phyloP scores from a whole-genome alignment of 345 rosid genomes.

The Eutrema japonicum region DNA sequence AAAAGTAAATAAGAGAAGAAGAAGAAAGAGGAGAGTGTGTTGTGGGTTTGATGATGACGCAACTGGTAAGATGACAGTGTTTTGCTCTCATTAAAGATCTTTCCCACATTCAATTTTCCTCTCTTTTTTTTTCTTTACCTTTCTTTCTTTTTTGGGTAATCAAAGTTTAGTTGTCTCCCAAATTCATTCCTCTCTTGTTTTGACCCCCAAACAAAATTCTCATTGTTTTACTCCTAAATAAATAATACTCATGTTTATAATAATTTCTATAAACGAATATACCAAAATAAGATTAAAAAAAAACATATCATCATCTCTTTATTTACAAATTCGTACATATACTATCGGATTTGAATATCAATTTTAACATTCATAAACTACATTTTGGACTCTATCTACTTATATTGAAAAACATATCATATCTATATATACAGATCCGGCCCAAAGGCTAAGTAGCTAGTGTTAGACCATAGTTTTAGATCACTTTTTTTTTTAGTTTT shows the following conservation, averaged over 20 bases:
- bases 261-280: too few species aligned
- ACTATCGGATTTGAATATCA: too few species aligned
- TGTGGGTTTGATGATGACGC: slow-evolving; percentile 48
- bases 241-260: neutral
- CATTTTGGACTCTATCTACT: too few species aligned
- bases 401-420: too few species aligned
- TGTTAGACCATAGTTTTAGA: too few species aligned
- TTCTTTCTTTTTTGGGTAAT: slow-evolving; percentile 33
- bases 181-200: slow-evolving; percentile 4
- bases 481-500: too few species aligned
- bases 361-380: too few species aligned
- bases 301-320: too few species aligned
- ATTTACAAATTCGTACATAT: too few species aligned
- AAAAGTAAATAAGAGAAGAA: slow-evolving; percentile 21
- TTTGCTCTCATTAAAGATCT: slow-evolving; percentile 54
- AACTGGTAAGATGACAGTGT: slow-evolving; percentile 55
- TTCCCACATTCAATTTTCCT: slow-evolving; percentile 49
- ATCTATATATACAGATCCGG: too few species aligned
- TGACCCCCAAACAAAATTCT: neutral
- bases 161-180: neutral
- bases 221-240: neutral
- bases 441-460: too few species aligned
- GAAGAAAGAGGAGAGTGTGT: slow-evolving; percentile 9
- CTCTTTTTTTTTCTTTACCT: neutral
- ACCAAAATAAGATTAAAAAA: too few species aligned